Conservation (phyloP, 2,329 filamentous ascomycete genomes). For the Epichloe festucae region DNA sequence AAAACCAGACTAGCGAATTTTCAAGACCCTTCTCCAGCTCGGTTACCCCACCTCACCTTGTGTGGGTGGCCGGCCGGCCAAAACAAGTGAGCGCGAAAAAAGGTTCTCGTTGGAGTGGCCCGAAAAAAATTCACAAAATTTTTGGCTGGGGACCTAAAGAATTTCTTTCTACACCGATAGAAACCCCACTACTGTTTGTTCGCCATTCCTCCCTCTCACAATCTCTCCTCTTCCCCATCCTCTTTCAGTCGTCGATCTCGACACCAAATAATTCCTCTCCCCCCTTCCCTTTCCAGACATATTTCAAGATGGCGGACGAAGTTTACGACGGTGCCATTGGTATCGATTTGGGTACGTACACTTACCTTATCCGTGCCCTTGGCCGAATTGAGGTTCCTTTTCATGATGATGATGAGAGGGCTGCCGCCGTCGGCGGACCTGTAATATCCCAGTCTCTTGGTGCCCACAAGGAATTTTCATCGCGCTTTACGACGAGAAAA, state of each 20-base stretch:
- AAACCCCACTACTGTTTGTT: constrained; percentile 20
- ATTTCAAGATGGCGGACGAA: constrained; percentile 78
- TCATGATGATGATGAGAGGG: not conserved
- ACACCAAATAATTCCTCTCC: constrained; percentile 5
- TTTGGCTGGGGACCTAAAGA: constrained; percentile 17
- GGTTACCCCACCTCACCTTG: constrained; percentile 5
- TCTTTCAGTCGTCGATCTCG: constrained; percentile 11
- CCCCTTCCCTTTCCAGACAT: constrained; percentile 16
- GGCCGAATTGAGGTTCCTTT: not conserved
- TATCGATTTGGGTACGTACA: constrained; percentile 88
- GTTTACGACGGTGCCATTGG: constrained; percentile 99
- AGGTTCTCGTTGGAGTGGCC: constrained; percentile 7
- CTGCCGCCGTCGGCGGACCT: not conserved
- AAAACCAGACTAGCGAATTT: not conserved
- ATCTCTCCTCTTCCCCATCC: constrained; percentile 13
- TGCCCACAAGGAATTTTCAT: not conserved
- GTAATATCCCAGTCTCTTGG: not conserved
- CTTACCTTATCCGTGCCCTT: not conserved
- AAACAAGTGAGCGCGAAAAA: constrained; percentile 14
- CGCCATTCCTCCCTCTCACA: constrained; percentile 11
- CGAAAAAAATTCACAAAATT: constrained; percentile 20
- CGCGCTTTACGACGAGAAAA: not conserved
- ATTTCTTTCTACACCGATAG: constrained; percentile 25
- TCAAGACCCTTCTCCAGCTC: constrained; percentile 1
- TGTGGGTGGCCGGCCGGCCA: not conserved